A percentile compares a stretch with the other conserved stretches of the same genome.
Evolutionary conservation across 768 basidiomycete species (phyloP).

Genomic region (Cyathus striatus): DNA sequence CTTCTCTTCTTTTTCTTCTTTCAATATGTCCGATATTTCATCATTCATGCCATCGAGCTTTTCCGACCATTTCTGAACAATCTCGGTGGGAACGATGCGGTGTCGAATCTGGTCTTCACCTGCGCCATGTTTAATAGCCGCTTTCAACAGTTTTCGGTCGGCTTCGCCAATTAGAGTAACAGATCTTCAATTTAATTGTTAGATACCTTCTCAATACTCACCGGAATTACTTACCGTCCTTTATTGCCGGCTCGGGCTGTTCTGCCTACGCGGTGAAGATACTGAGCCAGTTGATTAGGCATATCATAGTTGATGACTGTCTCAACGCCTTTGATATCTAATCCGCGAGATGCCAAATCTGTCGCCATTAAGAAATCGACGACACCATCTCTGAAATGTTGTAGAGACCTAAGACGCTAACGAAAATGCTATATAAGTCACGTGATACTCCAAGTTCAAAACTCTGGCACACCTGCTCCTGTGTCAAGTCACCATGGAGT

Average conservation of each 20-base stretch:
- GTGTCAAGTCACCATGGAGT: slow-evolving; percentile 91
- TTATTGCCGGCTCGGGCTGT: slow-evolving; percentile 93
- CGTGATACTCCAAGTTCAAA: background rate
- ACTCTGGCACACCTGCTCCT: slow-evolving; percentile 72
- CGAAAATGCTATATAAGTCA: slow-evolving; percentile 4
- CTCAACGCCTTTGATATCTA: slow-evolving; percentile 97
- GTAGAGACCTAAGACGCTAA: slow-evolving; percentile 82
- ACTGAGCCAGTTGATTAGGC: slow-evolving; percentile 89
- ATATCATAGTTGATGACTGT: slow-evolving; percentile 99
- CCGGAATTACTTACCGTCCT: slow-evolving; percentile 62
- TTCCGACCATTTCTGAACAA: slow-evolving; percentile 62
- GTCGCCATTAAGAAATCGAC: slow-evolving; percentile 96
- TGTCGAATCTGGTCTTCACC: slow-evolving; percentile 82
- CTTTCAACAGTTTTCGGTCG: slow-evolving; percentile 95
- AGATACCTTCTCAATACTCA: slow-evolving; percentile 4
- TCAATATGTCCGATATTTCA: slow-evolving; percentile 75
- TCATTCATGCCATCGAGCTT: slow-evolving; percentile 66
- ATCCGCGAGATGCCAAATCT: slow-evolving; percentile 89
- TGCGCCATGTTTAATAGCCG: slow-evolving; percentile 84
- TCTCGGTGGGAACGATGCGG: slow-evolving; percentile 78
- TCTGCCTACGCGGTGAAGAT: slow-evolving; percentile 94
- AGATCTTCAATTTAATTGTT: too few species aligned
- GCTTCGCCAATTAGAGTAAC: slow-evolving; percentile 94
- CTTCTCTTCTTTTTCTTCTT: slow-evolving; percentile 96
- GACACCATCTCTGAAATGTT: slow-evolving; percentile 79